Conservation (phyloP, 228 moss, liverwort and hornwort species). For the Sphagnum fallax region DNA sequence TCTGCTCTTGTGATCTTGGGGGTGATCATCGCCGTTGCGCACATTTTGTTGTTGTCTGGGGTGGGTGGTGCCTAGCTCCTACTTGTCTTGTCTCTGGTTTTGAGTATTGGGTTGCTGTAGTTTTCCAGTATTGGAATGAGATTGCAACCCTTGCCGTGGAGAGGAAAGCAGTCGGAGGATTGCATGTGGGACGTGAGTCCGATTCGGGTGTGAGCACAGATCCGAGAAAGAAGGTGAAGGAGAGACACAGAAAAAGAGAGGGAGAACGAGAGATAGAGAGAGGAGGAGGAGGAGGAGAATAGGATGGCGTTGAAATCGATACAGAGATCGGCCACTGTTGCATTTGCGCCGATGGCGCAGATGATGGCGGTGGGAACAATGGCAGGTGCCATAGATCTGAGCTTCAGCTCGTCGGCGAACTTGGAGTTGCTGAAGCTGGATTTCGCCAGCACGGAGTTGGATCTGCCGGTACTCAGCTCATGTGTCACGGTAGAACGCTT, state of each 20-base stretch:
- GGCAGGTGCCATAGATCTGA: slow-evolving; percentile 93
- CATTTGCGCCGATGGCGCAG: slow-evolving; percentile 89
- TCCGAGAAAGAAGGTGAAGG: not conserved
- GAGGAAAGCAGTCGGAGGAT: too few relatives aligned
- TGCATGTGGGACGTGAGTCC: too few relatives aligned
- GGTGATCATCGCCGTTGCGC: too few relatives aligned
- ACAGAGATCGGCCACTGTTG: slow-evolving; percentile 88
- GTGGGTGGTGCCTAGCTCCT: too few relatives aligned
- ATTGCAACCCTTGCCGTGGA: too few relatives aligned
- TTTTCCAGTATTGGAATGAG: too few relatives aligned
- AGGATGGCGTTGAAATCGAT: slow-evolving; percentile 85
- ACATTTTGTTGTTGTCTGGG: too few relatives aligned
- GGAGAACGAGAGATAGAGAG: not conserved
- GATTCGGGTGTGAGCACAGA: too few relatives aligned
- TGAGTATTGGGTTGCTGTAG: too few relatives aligned
- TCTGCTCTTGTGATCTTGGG: too few relatives aligned
- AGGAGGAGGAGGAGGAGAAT: slow-evolving; percentile 13
- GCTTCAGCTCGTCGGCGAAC: slow-evolving; percentile 81
- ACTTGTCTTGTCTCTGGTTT: too few relatives aligned
- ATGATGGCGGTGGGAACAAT: slow-evolving; percentile 92
- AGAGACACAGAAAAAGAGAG: not conserved
- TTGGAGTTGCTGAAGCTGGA: slow-evolving; percentile 91
- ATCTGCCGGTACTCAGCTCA: slow-evolving; percentile 72
- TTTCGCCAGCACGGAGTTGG: slow-evolving; percentile 65
- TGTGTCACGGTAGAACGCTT: slow-evolving; percentile 75